Conservation (phyloP, 108 stramenopile species). For the Asterionellopsis glacialis region DNA sequence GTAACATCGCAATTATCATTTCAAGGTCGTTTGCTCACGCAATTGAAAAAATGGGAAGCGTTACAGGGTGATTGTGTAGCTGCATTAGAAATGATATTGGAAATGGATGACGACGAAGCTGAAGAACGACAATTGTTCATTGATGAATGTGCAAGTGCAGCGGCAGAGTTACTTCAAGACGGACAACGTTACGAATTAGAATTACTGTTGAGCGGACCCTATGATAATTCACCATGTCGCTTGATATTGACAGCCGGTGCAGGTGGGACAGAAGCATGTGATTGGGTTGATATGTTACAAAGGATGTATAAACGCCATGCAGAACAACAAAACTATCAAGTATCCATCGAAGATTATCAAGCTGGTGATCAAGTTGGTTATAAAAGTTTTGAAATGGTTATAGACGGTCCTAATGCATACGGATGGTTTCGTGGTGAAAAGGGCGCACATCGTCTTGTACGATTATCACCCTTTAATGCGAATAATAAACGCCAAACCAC, state of each 20-base stretch:
- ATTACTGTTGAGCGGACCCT: constrained; percentile 61
- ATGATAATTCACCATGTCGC: constrained; percentile 70
- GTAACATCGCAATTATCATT: constrained; percentile 49
- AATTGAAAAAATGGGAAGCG: constrained; percentile 45
- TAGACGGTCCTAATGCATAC: constrained; percentile 58
- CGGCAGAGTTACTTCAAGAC: constrained; percentile 35
- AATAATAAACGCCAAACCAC: constrained; percentile 95
- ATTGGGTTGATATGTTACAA: constrained; percentile 83
- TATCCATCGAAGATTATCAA: constrained; percentile 41
- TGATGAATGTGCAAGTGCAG: constrained; percentile 45
- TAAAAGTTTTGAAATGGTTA: constrained; percentile 79
- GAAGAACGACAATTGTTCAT: constrained; percentile 43
- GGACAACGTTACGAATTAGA: constrained; percentile 60
- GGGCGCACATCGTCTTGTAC: constrained; percentile 92
- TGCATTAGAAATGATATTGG: constrained; percentile 54
- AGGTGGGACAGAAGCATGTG: constrained; percentile 94
- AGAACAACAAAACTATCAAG: constrained; percentile 52
- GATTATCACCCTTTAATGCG: constrained; percentile 90
- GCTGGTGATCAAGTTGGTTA: constrained; percentile 83
- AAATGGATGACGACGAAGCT: neutral
- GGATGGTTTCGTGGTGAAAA: constrained; percentile 91
- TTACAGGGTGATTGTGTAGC: constrained; percentile 43
- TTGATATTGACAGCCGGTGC: constrained; percentile 95
- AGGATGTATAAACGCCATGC: constrained; percentile 84
- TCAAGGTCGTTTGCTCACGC: constrained; percentile 25